A percentile compares a stretch with the other conserved stretches of the same genome.
Conservation (phyloP, 306 rosid species). For the Canavalia ensiformis region DNA sequence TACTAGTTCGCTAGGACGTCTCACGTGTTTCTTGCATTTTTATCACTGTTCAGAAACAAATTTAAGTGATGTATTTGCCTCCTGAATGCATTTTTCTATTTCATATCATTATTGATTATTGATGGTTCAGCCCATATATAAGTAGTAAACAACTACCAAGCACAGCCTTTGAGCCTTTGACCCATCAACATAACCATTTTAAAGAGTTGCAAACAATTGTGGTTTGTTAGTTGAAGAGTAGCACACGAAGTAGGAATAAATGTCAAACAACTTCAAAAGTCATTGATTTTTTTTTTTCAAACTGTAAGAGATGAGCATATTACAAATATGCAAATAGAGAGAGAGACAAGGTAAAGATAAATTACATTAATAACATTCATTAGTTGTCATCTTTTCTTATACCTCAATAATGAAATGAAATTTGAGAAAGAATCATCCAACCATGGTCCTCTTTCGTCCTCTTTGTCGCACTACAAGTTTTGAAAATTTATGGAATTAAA, state of each 20-base stretch:
- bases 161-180: neutral
- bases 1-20: neutral
- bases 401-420: slow-evolving; percentile 30
- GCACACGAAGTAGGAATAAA: neutral
- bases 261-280: slow-evolving; percentile 12
- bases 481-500: slow-evolving; percentile 27
- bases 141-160: slow-evolving; percentile 1
- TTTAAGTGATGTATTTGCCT: neutral
- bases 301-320: slow-evolving; percentile 10
- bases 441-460: slow-evolving; percentile 95
- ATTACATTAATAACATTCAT: slow-evolving; percentile 26
- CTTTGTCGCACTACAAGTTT: slow-evolving; percentile 81
- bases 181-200: neutral
- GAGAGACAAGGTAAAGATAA: slow-evolving; percentile 20
- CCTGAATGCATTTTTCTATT: neutral
- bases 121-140: neutral
- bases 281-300: neutral
- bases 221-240: neutral
- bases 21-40: neutral
- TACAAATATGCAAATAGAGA: slow-evolving; percentile 25
- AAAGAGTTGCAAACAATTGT: slow-evolving; percentile 10
- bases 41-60: neutral
- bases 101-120: neutral
- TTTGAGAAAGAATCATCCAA: slow-evolving; percentile 64
- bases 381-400: neutral